Evolutionary conservation across 495 filamentous ascomycete species (phyloP).

Genomic region (Hypoxylon fuscum): DNA sequence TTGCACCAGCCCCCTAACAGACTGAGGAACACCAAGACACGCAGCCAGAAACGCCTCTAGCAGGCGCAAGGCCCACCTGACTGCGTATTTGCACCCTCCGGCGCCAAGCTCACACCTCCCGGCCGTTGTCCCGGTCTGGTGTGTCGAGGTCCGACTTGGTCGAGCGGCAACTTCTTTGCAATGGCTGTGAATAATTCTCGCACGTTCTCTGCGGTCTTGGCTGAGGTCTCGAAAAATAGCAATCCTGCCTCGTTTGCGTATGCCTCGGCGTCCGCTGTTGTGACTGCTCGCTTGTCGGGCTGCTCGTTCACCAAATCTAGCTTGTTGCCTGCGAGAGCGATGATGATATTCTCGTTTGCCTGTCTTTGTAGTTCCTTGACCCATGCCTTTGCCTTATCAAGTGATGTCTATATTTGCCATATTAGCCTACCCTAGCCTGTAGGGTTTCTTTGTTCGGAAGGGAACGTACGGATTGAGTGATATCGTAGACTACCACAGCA

Average conservation of each 20-base stretch:
- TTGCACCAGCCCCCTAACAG: slow-evolving; percentile 21
- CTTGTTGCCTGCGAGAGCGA: slow-evolving; percentile 97
- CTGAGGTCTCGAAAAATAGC: slow-evolving; percentile 97
- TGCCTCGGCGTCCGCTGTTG: slow-evolving; percentile 88
- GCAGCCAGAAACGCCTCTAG: slow-evolving; percentile 50
- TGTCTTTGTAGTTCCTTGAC: slow-evolving; percentile 99
- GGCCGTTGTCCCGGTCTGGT: slow-evolving; percentile 77
- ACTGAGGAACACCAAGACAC: slow-evolving; percentile 19
- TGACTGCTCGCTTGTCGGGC: slow-evolving; percentile 92
- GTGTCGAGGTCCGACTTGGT: slow-evolving; percentile 89
- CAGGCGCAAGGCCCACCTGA: slow-evolving; percentile 79
- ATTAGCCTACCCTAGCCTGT: slow-evolving; percentile 13
- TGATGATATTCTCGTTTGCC: slow-evolving; percentile 99
- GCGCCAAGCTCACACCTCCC: slow-evolving; percentile 78
- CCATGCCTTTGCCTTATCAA: slow-evolving; percentile 99
- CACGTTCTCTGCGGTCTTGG: slow-evolving; percentile 96
- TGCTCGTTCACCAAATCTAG: slow-evolving; percentile 89
- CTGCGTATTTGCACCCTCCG: slow-evolving; percentile 80
- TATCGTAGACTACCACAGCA: slow-evolving; percentile 98
- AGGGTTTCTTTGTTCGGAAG: slow-evolving; percentile 14
- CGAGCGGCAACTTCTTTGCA: slow-evolving; percentile 94
- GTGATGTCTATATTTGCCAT: slow-evolving; percentile 73
- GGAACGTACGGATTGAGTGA: slow-evolving; percentile 90
- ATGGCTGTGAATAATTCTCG: slow-evolving; percentile 97
- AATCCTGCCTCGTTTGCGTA: slow-evolving; percentile 93